A percentile compares a stretch with the other conserved stretches of the same genome.
Evolutionary conservation across 768 basidiomycete genomes (phyloP).

Genomic region (Bullera alba): DNA sequence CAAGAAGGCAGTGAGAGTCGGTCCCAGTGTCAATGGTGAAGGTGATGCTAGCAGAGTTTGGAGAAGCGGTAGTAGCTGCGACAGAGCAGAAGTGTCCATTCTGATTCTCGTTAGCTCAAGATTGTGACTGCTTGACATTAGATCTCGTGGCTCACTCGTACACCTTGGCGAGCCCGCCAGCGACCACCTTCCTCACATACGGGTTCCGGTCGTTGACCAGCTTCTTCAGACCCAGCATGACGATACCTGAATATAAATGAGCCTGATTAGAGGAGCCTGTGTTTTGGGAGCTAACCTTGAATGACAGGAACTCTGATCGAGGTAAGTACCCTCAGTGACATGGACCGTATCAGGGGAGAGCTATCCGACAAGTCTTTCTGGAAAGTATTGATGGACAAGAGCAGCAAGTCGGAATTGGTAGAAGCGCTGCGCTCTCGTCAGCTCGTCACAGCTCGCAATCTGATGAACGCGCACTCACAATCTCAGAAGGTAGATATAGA

Average conservation of each 20-base stretch:
- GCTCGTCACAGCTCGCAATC: neutral
- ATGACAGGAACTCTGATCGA: slow-evolving; percentile 88
- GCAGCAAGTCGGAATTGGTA: slow-evolving; percentile 84
- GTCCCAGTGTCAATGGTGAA: slow-evolving; percentile 80
- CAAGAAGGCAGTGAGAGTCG: slow-evolving; percentile 76
- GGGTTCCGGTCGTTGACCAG: slow-evolving; percentile 86
- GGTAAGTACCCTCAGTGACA: slow-evolving; percentile 87
- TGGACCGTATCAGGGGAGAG: slow-evolving; percentile 89
- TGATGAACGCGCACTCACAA: slow-evolving; percentile 49
- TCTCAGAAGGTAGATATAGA: slow-evolving; percentile 92
- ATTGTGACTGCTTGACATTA: slow-evolving; percentile 5
- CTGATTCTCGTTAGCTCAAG: slow-evolving; percentile 48
- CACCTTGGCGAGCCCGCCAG: slow-evolving; percentile 79
- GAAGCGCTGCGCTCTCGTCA: slow-evolving; percentile 53
- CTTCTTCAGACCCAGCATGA: slow-evolving; percentile 74
- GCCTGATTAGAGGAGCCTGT: neutral
- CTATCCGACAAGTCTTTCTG: slow-evolving; percentile 90
- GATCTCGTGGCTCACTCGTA: slow-evolving; percentile 55
- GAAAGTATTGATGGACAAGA: slow-evolving; percentile 96
- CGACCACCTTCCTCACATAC: slow-evolving; percentile 88
- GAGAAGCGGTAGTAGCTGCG: slow-evolving; percentile 53
- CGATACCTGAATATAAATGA: slow-evolving; percentile 31
- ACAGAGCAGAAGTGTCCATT: slow-evolving; percentile 63
- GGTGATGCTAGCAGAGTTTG: slow-evolving; percentile 54
- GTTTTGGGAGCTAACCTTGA: slow-evolving; percentile 40